Evolutionary conservation across 306 rosid genomes (phyloP).

Genomic region (Cicer bijugum): DNA sequence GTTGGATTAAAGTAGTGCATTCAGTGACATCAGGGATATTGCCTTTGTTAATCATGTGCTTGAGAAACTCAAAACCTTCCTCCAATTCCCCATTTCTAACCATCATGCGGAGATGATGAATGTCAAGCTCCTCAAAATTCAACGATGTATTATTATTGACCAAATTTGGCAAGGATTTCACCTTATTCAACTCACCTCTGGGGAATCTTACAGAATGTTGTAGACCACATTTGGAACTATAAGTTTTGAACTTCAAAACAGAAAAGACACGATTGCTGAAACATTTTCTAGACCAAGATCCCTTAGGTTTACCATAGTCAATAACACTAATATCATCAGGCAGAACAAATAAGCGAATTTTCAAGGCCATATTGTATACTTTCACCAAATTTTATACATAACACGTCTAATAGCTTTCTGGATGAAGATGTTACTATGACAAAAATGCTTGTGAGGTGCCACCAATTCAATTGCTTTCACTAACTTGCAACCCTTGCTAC

Average conservation of each 20-base stretch:
- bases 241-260: constrained; percentile 55
- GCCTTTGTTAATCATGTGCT: constrained; percentile 64
- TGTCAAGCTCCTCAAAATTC: constrained; percentile 61
- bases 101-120: constrained; percentile 61
- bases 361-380: constrained; percentile 23
- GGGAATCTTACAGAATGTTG: constrained; percentile 47
- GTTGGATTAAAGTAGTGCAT: constrained; percentile 79
- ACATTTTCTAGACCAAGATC: constrained; percentile 39
- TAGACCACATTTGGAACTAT: constrained; percentile 58
- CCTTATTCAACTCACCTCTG: constrained; percentile 48
- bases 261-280: constrained; percentile 50
- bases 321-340: constrained; percentile 33
- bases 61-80: constrained; percentile 66
- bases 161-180: constrained; percentile 37
- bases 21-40: constrained; percentile 76
- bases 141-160: constrained; percentile 41
- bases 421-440: constrained; percentile 49
- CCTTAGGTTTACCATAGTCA: constrained; percentile 37
- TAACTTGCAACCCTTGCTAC: background rate
- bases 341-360: constrained; percentile 43
- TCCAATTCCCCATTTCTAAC: constrained; percentile 80
- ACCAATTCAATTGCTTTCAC: constrained; percentile 41
- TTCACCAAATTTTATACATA: background rate
- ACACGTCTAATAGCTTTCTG: constrained; percentile 30
- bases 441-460: constrained; percentile 53